These are phyloP conservation scores for Colletotrichum agaves DNA, from an alignment of 2,329 filamentous ascomycete species.

Conservation along the genomic window DNA sequence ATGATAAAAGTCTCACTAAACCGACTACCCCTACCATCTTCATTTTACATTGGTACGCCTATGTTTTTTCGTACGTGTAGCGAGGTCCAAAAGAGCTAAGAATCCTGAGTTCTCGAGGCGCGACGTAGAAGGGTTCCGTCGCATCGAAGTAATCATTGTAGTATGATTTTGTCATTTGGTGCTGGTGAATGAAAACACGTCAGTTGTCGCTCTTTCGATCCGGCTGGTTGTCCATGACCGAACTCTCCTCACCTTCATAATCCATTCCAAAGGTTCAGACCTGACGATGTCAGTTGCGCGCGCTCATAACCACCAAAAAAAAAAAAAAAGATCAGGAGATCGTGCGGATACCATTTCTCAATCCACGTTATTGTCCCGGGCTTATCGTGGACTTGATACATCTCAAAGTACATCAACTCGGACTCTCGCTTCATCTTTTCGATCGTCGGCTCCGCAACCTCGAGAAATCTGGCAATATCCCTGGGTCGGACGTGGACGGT, in stretches of 20 bases:
- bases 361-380: conserved; percentile 34
- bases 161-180: conserved; percentile 35
- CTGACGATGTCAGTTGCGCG: not conserved
- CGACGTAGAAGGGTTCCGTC: conserved; percentile 31
- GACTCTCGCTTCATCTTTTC: conserved; percentile 31
- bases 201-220: too few relatives aligned
- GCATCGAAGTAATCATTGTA: conserved; percentile 32
- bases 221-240: fast-evolving
- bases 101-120: conserved; percentile 21
- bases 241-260: conserved; percentile 17
- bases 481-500: conserved; percentile 28
- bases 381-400: conserved; percentile 32
- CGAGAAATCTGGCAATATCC: conserved; percentile 26
- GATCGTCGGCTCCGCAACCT: conserved; percentile 24
- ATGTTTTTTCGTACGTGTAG: conserved; percentile 19
- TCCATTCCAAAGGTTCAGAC: conserved; percentile 33
- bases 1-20: too few relatives aligned
- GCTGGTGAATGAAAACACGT: not conserved
- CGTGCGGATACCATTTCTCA: conserved; percentile 22
- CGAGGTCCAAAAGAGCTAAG: conserved; percentile 29
- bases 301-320: fast-evolving
- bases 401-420: conserved; percentile 30
- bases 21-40: not conserved
- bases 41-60: not conserved
- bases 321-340: too few relatives aligned